phyloP scores from a whole-genome alignment of 495 filamentous ascomycete species.

The Penicillium macrosclerotiorum region DNA sequence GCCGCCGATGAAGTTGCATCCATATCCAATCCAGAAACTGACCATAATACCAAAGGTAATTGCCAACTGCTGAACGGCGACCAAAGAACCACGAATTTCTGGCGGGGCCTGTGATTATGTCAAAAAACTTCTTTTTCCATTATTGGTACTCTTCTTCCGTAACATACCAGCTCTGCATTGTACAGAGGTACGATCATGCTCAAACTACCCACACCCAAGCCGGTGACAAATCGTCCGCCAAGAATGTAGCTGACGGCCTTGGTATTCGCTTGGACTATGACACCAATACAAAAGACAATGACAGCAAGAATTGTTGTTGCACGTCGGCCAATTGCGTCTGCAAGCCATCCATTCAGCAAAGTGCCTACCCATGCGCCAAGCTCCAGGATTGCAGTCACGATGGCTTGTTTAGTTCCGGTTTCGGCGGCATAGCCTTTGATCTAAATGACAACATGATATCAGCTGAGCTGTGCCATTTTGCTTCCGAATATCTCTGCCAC shows the following conservation, averaged over 20 bases:
- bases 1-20: slow-evolving; percentile 46
- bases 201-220: slow-evolving; percentile 38
- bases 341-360: slow-evolving; percentile 5
- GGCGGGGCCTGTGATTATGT: slow-evolving; percentile 58
- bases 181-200: slow-evolving; percentile 60
- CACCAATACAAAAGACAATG: slow-evolving; percentile 2
- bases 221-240: slow-evolving; percentile 50
- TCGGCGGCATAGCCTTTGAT: slow-evolving; percentile 2
- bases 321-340: slow-evolving; percentile 4
- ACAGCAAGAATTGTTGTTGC: slow-evolving; percentile 1
- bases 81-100: slow-evolving; percentile 70
- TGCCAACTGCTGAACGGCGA: slow-evolving; percentile 70
- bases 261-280: slow-evolving; percentile 8
- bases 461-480: too few species aligned
- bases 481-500: too few species aligned
- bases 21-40: slow-evolving; percentile 53
- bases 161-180: slow-evolving; percentile 56
- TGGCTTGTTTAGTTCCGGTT: slow-evolving; percentile 1
- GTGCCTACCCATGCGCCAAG: slow-evolving; percentile 9
- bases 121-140: slow-evolving; percentile 35
- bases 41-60: slow-evolving; percentile 63
- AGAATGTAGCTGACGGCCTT: slow-evolving; percentile 1
- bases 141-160: neutral
- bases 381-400: slow-evolving; percentile 6
- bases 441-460: too few species aligned